phyloP scores from a whole-genome alignment of 2,329 filamentous ascomycete genomes.

The Xylariaceae sp. region DNA sequence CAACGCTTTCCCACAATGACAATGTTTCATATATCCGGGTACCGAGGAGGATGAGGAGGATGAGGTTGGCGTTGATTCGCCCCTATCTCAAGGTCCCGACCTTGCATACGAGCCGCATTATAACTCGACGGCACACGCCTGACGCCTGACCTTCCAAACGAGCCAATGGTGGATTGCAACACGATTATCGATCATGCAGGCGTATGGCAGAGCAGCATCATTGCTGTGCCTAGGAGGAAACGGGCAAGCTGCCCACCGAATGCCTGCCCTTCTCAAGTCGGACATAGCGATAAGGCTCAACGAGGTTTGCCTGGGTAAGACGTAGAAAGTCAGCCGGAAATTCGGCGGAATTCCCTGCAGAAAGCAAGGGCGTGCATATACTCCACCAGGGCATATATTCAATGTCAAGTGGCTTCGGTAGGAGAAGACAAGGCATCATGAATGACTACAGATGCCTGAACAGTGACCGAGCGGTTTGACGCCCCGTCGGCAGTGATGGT shows the following conservation, averaged over 20 bases:
- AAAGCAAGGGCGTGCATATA: neutral
- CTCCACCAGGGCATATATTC: neutral
- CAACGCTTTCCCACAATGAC: slow-evolving; percentile 3
- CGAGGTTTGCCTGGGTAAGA: neutral
- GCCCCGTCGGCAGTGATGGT: neutral
- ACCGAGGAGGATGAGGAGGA: neutral
- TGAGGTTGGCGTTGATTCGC: neutral
- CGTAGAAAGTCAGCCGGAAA: neutral
- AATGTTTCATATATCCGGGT: neutral
- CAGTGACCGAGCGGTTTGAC: neutral
- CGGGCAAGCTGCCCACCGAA: neutral
- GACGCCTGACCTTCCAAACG: too few species aligned
- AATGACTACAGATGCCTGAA: neutral
- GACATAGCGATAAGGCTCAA: neutral
- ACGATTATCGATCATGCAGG: neutral
- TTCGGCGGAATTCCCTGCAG: neutral
- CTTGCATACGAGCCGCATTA: too few species aligned
- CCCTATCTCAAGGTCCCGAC: too few species aligned
- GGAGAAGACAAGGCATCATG: neutral
- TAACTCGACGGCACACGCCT: too few species aligned
- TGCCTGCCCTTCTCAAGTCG: neutral
- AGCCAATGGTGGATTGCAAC: too few species aligned
- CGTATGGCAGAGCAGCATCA: neutral
- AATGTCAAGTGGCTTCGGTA: neutral
- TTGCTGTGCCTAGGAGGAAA: neutral